Evolutionary conservation across 768 basidiomycete species (phyloP), one percentile per base, ranked within the genome.

Genomic region (Clathrus columnatus): DNA sequence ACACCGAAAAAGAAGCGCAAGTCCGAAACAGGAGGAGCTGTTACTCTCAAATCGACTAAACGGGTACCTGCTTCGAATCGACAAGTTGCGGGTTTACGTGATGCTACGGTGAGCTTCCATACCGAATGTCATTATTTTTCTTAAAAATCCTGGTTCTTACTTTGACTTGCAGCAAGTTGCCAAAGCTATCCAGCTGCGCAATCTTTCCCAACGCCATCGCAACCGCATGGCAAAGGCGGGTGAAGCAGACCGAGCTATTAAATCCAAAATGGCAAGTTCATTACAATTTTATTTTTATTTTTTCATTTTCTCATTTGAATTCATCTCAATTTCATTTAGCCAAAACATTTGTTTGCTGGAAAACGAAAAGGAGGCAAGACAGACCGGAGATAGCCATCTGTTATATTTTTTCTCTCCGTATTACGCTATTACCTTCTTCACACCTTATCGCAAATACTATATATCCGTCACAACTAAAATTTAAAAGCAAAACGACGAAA

Each of bases 181-280:
- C 58, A 85, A 84, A 65, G 90, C 95, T 17, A 72, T 80, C 68
- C 82, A 85, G 64, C 75, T 97, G 56, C 86, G 90, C 61, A 89
- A 91, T 63, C 79, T 95, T 53, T 85, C 85, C 5, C 92, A 95
- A 68, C 78, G 95, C 61, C 80, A 79, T 52, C 85, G 91, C 57
- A 95, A 95, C 68, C 82, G 83, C 76, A 77, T 83, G 44, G 95
- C 91, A 23, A 91, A 86, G 67, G 94, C 93, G 36, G 90, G 89
- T 57, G 95, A 99, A 77, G 76, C 81, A 57, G 91, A 94, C 73
- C 83, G 89, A 61, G 78, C 78, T 10, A 91, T 91, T 72, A 78
- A 73, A 65, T 77, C 76, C 59, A 91, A 91, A 78, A 91, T 87
- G 88, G 90, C 90, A 50, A 11, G 77, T 73, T 23, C 32, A 51